These are phyloP conservation scores for Bolboschoenus planiculmis DNA, from an alignment of 176 grass and related monocot species.

Conservation along the genomic window DNA sequence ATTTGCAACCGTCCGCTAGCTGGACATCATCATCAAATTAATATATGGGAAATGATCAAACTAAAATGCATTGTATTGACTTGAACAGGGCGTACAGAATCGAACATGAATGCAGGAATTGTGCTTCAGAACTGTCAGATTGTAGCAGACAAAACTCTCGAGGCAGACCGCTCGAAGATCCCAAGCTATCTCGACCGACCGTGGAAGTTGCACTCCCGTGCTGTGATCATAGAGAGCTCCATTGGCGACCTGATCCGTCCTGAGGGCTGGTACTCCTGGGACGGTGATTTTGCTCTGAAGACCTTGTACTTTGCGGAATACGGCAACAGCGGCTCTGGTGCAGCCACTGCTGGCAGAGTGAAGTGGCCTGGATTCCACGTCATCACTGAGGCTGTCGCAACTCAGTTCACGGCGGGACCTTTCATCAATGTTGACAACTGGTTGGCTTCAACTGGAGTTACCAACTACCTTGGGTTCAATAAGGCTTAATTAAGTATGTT, in stretches of 20 bases:
- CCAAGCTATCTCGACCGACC: slow-evolving; percentile 65
- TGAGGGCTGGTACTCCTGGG: slow-evolving; percentile 56
- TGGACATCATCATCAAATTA: no score
- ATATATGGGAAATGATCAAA: no score
- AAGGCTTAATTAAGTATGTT: no score
- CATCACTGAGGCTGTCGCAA: slow-evolving; percentile 33
- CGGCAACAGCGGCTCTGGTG: slow-evolving; percentile 55
- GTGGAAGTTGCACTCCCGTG: slow-evolving; percentile 53
- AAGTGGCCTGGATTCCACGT: slow-evolving; percentile 57
- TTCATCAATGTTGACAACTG: slow-evolving; percentile 45
- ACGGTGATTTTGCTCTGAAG: slow-evolving; percentile 40
- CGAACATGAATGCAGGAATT: slow-evolving; percentile 69
- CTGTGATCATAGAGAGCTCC: slow-evolving; percentile 57
- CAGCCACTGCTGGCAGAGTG: slow-evolving; percentile 49
- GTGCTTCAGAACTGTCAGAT: slow-evolving; percentile 83
- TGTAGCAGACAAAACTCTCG: slow-evolving; percentile 46
- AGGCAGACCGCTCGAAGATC: slow-evolving; percentile 43
- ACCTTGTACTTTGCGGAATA: slow-evolving; percentile 79
- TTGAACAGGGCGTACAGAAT: slow-evolving; percentile 33
- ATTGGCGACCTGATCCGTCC: slow-evolving; percentile 55
- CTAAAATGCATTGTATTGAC: background rate
- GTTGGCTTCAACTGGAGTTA: slow-evolving; percentile 42
- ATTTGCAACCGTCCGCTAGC: no score
- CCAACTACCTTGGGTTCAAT: no score
- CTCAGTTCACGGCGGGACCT: slow-evolving; percentile 36